Base-by-base conservation (phyloP, 345 rosid genomes). In the Cochlearia excelsa region DNA sequence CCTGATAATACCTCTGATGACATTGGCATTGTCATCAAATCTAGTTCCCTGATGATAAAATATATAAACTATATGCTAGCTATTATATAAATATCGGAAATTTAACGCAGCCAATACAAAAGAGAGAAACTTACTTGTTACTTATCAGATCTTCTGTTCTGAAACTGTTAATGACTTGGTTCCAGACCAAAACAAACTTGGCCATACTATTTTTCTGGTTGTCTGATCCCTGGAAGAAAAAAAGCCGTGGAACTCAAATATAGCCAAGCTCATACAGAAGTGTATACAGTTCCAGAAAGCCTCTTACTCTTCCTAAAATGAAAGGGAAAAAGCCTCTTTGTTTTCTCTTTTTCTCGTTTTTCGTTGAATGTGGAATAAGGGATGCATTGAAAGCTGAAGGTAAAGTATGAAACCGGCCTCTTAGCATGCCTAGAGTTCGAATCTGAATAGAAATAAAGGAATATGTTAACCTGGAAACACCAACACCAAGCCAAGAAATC, bases 351-450 rank as follows among this genome's bases (percentile, higher is more conserved):
- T 54, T 61, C 57, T 67, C 80, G 51, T 74, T 80, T 75, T 70
- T 88, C 7, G 66, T 51, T 39, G 76, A 53, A 4, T 80, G 86
- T 27, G 96, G 95, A 77, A 84, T 58, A 35, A 88, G 85, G 43
- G 79, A 74, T 63, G 61, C 74, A 65, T 76, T 81, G 79, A 92
- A 88, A 74, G 95, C 96, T 57, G 81, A 78, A 73, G 96, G 96
- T 72, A 92, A 76, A 29, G 93, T 79, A 54, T 88, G 86, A 79
- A 88, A 92, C 69, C 92, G 83, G 53, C 90, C 88, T 84, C 95
- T 82, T 70, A 92, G 77, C 96, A 88, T 92, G 78, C 96, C 98
- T 71, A 92, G 70, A 44, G 98, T 92, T 55, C 90, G 85, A 70
- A 92, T 88, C 98, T 92, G 74, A 52, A 79, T 53, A 66, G 46